Conservation (phyloP, 495 filamentous ascomycete genomes). For the Chaetomidium leptoderma region DNA sequence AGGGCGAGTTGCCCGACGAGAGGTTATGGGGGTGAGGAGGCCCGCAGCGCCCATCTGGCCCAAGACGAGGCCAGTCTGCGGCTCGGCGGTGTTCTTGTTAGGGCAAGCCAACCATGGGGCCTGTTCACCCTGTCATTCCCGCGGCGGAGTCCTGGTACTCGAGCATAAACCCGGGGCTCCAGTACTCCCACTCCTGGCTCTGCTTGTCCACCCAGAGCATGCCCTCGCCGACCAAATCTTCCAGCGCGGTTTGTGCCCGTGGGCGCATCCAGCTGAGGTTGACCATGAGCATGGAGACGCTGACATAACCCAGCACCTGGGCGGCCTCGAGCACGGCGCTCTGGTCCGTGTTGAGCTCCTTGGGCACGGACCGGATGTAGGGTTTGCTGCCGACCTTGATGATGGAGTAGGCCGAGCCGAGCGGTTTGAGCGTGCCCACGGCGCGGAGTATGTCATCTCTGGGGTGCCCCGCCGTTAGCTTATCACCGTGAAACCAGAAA, state of each 20-base stretch:
- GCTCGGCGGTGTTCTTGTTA: too few species aligned
- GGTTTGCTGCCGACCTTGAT: conserved; percentile 73
- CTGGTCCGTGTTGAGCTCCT: conserved; percentile 95
- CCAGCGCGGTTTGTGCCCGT: conserved; percentile 79
- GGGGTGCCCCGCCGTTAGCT: too few species aligned
- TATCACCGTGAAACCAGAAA: neutral
- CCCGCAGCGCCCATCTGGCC: too few species aligned
- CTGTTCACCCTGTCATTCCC: conserved; percentile 9
- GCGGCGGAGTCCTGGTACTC: conserved; percentile 25
- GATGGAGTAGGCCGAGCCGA: conserved; percentile 82
- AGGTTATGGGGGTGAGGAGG: too few species aligned
- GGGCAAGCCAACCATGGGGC: too few species aligned
- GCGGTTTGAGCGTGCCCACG: conserved; percentile 78
- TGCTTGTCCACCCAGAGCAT: conserved; percentile 94
- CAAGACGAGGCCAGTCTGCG: too few species aligned
- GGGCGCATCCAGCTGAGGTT: conserved; percentile 85
- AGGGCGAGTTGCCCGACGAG: too few species aligned
- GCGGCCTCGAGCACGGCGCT: conserved; percentile 85
- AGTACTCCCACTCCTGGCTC: conserved; percentile 85
- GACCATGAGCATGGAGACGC: conserved; percentile 82
- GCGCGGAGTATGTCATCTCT: conserved; percentile 90
- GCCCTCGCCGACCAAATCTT: conserved; percentile 85
- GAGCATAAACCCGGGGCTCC: conserved; percentile 71
- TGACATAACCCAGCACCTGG: conserved; percentile 80
- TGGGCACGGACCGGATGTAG: conserved; percentile 89